A percentile compares a stretch with the other conserved stretches of the same genome.
Conservation (phyloP, 2,329 filamentous ascomycete genomes). For the Aspergillus ruber region DNA sequence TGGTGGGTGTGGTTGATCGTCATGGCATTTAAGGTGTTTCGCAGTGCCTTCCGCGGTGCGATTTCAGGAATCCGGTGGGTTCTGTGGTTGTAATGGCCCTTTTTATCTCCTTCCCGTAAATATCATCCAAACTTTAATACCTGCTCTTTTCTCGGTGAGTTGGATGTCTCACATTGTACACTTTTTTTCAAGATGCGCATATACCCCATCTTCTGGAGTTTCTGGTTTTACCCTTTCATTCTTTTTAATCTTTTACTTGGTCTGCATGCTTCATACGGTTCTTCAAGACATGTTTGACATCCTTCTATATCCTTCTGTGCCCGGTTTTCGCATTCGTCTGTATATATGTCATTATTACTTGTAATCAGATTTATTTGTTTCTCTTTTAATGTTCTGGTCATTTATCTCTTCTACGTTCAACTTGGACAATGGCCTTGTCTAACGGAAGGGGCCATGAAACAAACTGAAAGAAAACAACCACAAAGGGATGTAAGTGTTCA, state of each 20-base stretch:
- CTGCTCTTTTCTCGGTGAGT: background rate
- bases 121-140: constrained; percentile 1
- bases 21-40: constrained; percentile 62
- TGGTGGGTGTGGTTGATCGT: constrained; percentile 94
- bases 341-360: background rate
- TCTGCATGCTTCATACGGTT: background rate
- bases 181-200: background rate
- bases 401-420: background rate
- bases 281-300: constrained; percentile 1
- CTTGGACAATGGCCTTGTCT: background rate
- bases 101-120: background rate
- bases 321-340: background rate
- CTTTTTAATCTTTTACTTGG: background rate
- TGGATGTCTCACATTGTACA: background rate
- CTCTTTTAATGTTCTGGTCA: background rate
- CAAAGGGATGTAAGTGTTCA: background rate
- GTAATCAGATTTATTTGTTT: background rate
- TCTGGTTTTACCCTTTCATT: background rate
- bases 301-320: background rate
- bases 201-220: background rate
- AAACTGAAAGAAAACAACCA: background rate
- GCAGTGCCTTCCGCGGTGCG: constrained; percentile 56
- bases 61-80: constrained; percentile 67
- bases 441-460: background rate
- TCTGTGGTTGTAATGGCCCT: constrained; percentile 60